phyloP scores from a whole-genome alignment of 169 alveolate species.

The Cryptosporidium bovis region DNA sequence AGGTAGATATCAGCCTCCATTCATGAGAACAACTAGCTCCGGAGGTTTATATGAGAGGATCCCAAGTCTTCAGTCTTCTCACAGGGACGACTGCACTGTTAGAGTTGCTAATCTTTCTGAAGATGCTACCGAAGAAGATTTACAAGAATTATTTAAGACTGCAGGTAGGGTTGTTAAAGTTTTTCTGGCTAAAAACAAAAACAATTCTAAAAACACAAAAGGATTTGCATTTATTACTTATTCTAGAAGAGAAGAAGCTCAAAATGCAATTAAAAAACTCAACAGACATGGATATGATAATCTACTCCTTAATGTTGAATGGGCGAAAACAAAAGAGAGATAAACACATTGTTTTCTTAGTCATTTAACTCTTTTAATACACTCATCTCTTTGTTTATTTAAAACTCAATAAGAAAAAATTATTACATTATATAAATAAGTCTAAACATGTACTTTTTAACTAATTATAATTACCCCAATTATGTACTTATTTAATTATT shows the following conservation, averaged over 20 bases:
- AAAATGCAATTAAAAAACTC: conserved; percentile 86
- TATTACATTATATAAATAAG: background rate
- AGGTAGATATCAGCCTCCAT: conserved; percentile 59
- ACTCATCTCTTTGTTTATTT: background rate
- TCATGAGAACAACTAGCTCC: conserved; percentile 42
- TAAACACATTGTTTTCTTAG: background rate
- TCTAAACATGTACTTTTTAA: too few relatives aligned
- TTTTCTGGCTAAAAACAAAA: conserved; percentile 89
- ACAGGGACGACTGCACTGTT: conserved; percentile 88
- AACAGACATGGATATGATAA: conserved; percentile 90
- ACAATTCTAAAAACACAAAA: conserved; percentile 88
- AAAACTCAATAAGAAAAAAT: background rate
- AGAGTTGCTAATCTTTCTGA: conserved; percentile 90
- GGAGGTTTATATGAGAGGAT: conserved; percentile 55
- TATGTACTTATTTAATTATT: too few relatives aligned
- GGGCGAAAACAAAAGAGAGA: conserved; percentile 71
- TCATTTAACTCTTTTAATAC: background rate
- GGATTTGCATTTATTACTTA: conserved; percentile 91
- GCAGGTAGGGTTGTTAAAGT: conserved; percentile 88
- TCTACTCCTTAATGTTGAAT: conserved; percentile 84
- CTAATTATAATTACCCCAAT: too few relatives aligned
- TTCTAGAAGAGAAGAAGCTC: conserved; percentile 88
- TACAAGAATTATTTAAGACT: conserved; percentile 85
- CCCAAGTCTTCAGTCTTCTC: conserved; percentile 65
- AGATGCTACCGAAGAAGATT: conserved; percentile 88